Conservation (phyloP, 768 basidiomycete genomes). For the Pulveroboletus sp. region DNA sequence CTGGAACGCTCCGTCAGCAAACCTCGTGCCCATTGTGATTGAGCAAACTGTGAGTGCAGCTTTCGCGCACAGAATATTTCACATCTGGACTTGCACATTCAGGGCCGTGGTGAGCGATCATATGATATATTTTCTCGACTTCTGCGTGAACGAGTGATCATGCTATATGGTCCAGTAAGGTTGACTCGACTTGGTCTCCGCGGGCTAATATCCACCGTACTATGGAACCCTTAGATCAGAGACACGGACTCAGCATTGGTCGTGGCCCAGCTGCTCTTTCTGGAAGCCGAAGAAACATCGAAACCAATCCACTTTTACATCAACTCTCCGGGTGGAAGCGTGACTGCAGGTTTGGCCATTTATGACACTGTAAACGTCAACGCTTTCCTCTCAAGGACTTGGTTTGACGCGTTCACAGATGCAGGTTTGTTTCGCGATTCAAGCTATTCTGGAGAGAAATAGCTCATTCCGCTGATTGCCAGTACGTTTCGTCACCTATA, state of each 20-base stretch:
- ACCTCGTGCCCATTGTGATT: conserved; percentile 88
- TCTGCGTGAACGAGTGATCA: conserved; percentile 90
- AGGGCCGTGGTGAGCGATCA: conserved; percentile 85
- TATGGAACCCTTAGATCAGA: conserved; percentile 58
- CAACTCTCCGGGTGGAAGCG: conserved; percentile 94
- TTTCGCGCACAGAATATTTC: conserved; percentile 13
- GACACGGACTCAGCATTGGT: conserved; percentile 86
- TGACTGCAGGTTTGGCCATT: conserved; percentile 93
- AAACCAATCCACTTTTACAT: conserved; percentile 97
- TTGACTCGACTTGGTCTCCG: conserved; percentile 6
- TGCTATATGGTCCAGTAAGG: conserved; percentile 89
- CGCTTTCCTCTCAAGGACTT: conserved; percentile 5
- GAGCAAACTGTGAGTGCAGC: conserved; percentile 73
- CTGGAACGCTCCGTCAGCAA: conserved; percentile 47
- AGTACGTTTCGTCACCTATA: conserved; percentile 94
- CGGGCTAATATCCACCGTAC: conserved; percentile 9
- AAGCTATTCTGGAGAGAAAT: conserved; percentile 9
- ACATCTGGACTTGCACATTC: conserved; percentile 9
- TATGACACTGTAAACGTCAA: conserved; percentile 82
- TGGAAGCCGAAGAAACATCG: conserved; percentile 92
- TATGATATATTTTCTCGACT: conserved; percentile 97
- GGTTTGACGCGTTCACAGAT: conserved; percentile 46
- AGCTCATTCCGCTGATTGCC: conserved; percentile 24
- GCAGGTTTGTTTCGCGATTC: conserved; percentile 49
- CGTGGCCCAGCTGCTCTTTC: conserved; percentile 90